These are phyloP conservation scores for Aspergillus intermedius DNA, from an alignment of 2,329 filamentous ascomycete genomes.

Conservation along the genomic window DNA sequence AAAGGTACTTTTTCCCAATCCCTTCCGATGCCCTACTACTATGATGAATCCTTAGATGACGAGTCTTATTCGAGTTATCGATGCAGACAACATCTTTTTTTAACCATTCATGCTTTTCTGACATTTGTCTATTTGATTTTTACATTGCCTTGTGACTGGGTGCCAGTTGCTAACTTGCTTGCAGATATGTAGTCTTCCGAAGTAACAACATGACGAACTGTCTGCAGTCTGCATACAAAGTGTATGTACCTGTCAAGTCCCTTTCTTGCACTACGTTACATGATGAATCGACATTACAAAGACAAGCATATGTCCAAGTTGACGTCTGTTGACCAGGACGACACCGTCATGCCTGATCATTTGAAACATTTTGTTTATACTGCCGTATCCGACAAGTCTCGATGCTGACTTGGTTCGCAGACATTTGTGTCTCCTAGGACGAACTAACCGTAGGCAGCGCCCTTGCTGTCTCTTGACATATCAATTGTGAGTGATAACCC, in stretches of 20 bases:
- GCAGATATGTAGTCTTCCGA: neutral
- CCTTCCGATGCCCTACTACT: constrained; percentile 10
- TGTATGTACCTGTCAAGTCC: constrained; percentile 24
- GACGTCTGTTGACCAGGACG: constrained; percentile 42
- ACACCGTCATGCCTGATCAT: constrained; percentile 47
- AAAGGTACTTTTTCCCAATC: too few relatives aligned
- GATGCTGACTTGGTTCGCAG: constrained; percentile 22
- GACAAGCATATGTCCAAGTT: constrained; percentile 99
- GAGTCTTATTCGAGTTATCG: constrained; percentile 59
- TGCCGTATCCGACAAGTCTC: constrained; percentile 13
- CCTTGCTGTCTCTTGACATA: constrained; percentile 3
- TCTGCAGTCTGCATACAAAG: constrained; percentile 1
- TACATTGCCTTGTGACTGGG: constrained; percentile 4
- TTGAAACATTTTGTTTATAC: constrained; percentile 18
- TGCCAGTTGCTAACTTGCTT: constrained; percentile 12
- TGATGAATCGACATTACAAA: constrained; percentile 82
- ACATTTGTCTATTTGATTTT: constrained; percentile 18
- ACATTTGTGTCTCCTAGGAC: constrained; percentile 7
- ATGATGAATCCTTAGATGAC: constrained; percentile 56
- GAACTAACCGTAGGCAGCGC: neutral
- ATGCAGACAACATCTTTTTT: constrained; percentile 53
- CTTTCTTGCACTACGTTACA: constrained; percentile 28
- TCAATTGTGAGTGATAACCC: constrained; percentile 15
- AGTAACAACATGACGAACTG: neutral
- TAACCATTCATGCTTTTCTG: constrained; percentile 57